Evolutionary conservation across 768 basidiomycete species (phyloP).

Genomic region (Krasilnikovozyma curviuscula): DNA sequence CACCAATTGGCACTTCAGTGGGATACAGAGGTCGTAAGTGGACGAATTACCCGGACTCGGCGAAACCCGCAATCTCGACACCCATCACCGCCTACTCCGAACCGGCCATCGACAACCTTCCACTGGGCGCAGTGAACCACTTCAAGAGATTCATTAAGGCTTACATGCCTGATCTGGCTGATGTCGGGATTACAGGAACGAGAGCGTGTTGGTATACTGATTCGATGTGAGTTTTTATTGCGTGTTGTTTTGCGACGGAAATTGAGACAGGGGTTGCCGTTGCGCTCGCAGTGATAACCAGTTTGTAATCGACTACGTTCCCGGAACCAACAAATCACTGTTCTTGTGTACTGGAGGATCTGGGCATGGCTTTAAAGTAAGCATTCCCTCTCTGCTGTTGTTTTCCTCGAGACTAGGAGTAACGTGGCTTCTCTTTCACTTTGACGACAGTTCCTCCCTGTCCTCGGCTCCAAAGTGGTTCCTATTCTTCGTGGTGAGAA

Average conservation of each 20-base stretch:
- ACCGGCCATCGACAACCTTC: constrained; percentile 13
- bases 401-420: too few relatives aligned
- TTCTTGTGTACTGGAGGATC: constrained; percentile 14
- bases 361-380: constrained; percentile 16
- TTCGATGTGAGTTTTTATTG: too few relatives aligned
- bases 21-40: constrained; percentile 17
- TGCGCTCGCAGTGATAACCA: too few relatives aligned
- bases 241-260: too few relatives aligned
- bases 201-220: constrained; percentile 17
- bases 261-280: too few relatives aligned
- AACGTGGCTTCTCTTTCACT: too few relatives aligned
- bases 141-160: constrained; percentile 11
- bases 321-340: constrained; percentile 8
- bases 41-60: constrained; percentile 18
- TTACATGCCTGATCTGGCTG: constrained; percentile 15
- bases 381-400: too few relatives aligned
- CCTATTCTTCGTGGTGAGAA: too few relatives aligned
- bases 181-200: constrained; percentile 12
- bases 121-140: constrained; percentile 10
- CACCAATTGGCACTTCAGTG: too few relatives aligned
- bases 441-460: too few relatives aligned
- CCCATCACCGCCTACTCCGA: constrained; percentile 11
- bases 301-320: constrained; percentile 15
- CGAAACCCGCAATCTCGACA: constrained; percentile 13
- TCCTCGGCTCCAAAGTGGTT: too few relatives aligned